Conservation (phyloP, 352 stramenopile genomes). For the Globisporangium polare region DNA sequence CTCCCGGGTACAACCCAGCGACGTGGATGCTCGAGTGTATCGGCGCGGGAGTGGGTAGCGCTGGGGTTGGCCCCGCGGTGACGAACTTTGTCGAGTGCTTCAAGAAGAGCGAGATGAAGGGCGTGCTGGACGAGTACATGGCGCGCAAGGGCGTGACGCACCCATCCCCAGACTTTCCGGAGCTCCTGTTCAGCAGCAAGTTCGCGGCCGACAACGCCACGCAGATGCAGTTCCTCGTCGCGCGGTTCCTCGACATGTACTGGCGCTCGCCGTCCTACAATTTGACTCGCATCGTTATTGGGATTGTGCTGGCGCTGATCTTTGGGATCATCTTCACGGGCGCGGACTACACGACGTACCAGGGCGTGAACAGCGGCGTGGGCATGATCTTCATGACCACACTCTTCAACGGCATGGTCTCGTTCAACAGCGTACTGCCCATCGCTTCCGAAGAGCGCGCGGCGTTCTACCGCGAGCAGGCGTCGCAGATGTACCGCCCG, state of each 20-base stretch:
- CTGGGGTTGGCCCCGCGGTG: too few relatives aligned
- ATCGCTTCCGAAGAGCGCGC: slow-evolving; percentile 50
- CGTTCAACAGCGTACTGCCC: slow-evolving; percentile 11
- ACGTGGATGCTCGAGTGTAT: slow-evolving; percentile 10
- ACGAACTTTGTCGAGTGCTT: too few relatives aligned
- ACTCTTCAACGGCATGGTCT: slow-evolving; percentile 14
- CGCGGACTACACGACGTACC: slow-evolving; percentile 34
- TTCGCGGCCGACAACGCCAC: slow-evolving; percentile 1
- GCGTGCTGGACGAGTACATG: too few relatives aligned
- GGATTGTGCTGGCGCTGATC: slow-evolving; percentile 49
- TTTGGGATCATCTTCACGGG: slow-evolving; percentile 54
- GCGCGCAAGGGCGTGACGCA: too few relatives aligned
- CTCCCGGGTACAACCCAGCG: slow-evolving; percentile 16
- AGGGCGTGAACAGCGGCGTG: slow-evolving; percentile 29
- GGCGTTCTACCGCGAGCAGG: slow-evolving; percentile 82
- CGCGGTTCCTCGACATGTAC: slow-evolving; percentile 18
- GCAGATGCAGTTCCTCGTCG: slow-evolving; percentile 10
- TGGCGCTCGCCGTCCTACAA: slow-evolving; percentile 57
- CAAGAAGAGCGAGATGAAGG: too few relatives aligned
- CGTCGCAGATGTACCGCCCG: slow-evolving; percentile 64
- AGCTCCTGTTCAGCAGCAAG: too few relatives aligned
- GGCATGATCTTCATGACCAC: slow-evolving; percentile 17
- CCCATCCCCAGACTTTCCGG: too few relatives aligned
- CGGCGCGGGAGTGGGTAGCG: too few relatives aligned
- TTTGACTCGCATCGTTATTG: slow-evolving; percentile 44